A percentile compares a stretch with the other conserved stretches of the same genome.
These are phyloP conservation scores for Obba rivulosa DNA, from an alignment of 768 basidiomycete species.

Conservation along the genomic window DNA sequence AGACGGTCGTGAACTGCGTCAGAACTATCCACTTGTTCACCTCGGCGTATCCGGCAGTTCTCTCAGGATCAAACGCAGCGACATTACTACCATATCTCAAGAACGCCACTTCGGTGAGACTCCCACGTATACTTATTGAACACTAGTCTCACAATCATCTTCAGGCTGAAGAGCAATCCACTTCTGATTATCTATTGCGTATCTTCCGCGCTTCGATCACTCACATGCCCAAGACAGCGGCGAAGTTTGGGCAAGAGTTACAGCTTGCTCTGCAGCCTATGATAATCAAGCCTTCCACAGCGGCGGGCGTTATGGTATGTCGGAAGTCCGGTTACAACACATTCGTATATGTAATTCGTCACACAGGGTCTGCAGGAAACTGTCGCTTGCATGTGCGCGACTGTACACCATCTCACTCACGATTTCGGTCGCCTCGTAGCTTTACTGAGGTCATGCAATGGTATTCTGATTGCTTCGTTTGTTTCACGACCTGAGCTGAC, in stretches of 20 bases:
- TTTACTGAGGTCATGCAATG: slow-evolving; percentile 81
- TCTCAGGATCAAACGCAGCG: slow-evolving; percentile 80
- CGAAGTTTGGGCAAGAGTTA: slow-evolving; percentile 83
- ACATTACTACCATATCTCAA: slow-evolving; percentile 89
- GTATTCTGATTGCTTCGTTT: slow-evolving; percentile 42
- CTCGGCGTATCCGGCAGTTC: slow-evolving; percentile 74
- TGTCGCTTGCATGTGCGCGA: slow-evolving; percentile 87
- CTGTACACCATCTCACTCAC: slow-evolving; percentile 80
- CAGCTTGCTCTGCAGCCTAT: slow-evolving; percentile 81
- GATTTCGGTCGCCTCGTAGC: slow-evolving; percentile 76
- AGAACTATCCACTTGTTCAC: slow-evolving; percentile 81
- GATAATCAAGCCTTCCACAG: slow-evolving; percentile 79
- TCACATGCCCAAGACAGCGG: slow-evolving; percentile 83
- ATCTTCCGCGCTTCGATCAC: slow-evolving; percentile 85
- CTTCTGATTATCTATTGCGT: slow-evolving; percentile 82
- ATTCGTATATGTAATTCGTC: not conserved
- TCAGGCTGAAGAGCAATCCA: slow-evolving; percentile 77
- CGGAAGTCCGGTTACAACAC: not conserved
- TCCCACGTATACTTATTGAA: not conserved
- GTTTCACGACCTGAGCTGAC: not conserved
- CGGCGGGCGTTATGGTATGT: slow-evolving; percentile 61
- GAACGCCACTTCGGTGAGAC: slow-evolving; percentile 66
- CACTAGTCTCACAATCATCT: not conserved
- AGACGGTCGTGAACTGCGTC: slow-evolving; percentile 83
- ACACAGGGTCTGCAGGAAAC: slow-evolving; percentile 80